Conservation (phyloP, 495 filamentous ascomycete genomes). For the Aspergillus asperescens region DNA sequence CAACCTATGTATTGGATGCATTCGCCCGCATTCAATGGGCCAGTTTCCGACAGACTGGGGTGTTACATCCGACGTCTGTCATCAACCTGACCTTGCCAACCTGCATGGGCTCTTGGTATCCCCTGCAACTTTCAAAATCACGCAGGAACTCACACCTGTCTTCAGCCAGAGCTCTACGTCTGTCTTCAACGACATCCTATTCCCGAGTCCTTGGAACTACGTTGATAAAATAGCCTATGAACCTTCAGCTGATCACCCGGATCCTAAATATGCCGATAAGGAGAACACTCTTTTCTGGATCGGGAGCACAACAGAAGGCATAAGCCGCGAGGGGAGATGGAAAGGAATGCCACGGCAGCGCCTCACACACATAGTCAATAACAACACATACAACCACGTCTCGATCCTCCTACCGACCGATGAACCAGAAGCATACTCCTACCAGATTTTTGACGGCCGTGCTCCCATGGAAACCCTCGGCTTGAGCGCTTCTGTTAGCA, state of each 20-base stretch:
- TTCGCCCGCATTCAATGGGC: slow-evolving; percentile 60
- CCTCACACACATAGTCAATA: slow-evolving; percentile 50
- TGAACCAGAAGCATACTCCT: slow-evolving; percentile 27
- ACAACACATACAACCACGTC: slow-evolving; percentile 42
- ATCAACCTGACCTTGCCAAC: slow-evolving; percentile 71
- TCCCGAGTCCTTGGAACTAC: slow-evolving; percentile 47
- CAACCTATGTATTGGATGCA: slow-evolving; percentile 57
- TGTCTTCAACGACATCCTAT: slow-evolving; percentile 48
- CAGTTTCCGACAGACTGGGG: slow-evolving; percentile 63
- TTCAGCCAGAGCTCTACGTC: slow-evolving; percentile 68
- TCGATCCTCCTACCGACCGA: slow-evolving; percentile 36
- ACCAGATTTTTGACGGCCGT: slow-evolving; percentile 33
- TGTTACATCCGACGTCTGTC: slow-evolving; percentile 61
- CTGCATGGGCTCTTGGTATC: slow-evolving; percentile 68
- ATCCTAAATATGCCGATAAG: slow-evolving; percentile 38
- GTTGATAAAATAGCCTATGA: slow-evolving; percentile 44
- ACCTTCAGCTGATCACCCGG: slow-evolving; percentile 34
- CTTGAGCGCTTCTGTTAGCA: slow-evolving; percentile 38
- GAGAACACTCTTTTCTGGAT: slow-evolving; percentile 48
- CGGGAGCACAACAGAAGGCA: slow-evolving; percentile 53
- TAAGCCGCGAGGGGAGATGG: slow-evolving; percentile 49
- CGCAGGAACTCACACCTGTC: slow-evolving; percentile 61
- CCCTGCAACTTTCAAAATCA: slow-evolving; percentile 55
- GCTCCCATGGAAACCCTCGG: slow-evolving; percentile 27
- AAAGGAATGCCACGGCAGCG: slow-evolving; percentile 57